Conservation (phyloP, 2,329 filamentous ascomycete species). For the Fusarium goolgardi region DNA sequence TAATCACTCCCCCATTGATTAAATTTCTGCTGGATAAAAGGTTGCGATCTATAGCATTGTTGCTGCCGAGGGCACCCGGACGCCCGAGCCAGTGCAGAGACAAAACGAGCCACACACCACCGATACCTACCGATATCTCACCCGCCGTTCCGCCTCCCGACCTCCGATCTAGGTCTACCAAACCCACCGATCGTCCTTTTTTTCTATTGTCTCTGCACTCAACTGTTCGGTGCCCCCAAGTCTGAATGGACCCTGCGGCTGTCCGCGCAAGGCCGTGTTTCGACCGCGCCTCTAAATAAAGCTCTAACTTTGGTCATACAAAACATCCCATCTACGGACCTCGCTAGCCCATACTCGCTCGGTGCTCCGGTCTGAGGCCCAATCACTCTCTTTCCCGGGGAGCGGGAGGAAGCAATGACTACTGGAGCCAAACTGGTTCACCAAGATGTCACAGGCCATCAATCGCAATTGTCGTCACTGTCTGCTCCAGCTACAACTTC, state of each 20-base stretch:
- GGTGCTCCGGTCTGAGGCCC: slow-evolving; percentile 28
- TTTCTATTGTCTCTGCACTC: slow-evolving; percentile 21
- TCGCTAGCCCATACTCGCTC: slow-evolving; percentile 6
- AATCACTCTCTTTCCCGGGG: slow-evolving; percentile 41
- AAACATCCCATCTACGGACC: slow-evolving; percentile 14
- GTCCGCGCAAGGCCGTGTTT: slow-evolving; percentile 44
- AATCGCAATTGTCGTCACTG: slow-evolving; percentile 44
- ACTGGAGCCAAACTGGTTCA: slow-evolving; percentile 52
- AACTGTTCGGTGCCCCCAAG: slow-evolving; percentile 35
- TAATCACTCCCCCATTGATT: slow-evolving; percentile 13
- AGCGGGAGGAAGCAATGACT: slow-evolving; percentile 52
- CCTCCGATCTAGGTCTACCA: slow-evolving; percentile 34
- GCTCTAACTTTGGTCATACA: slow-evolving; percentile 15
- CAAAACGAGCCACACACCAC: slow-evolving; percentile 38
- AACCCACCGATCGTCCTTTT: slow-evolving; percentile 24
- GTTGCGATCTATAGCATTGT: slow-evolving; percentile 7
- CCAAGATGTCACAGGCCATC: slow-evolving; percentile 55
- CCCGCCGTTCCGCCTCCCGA: slow-evolving; percentile 39
- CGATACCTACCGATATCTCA: slow-evolving; percentile 26
- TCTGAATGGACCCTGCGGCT: slow-evolving; percentile 47
- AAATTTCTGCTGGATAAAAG: slow-evolving; percentile 12
- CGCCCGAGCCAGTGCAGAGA: slow-evolving; percentile 47
- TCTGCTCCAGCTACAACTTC: slow-evolving; percentile 45
- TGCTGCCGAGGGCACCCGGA: slow-evolving; percentile 45
- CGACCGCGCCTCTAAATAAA: slow-evolving; percentile 46